Base-by-base conservation (phyloP, 2,329 filamentous ascomycete species). In the Lachnellula cervina region DNA sequence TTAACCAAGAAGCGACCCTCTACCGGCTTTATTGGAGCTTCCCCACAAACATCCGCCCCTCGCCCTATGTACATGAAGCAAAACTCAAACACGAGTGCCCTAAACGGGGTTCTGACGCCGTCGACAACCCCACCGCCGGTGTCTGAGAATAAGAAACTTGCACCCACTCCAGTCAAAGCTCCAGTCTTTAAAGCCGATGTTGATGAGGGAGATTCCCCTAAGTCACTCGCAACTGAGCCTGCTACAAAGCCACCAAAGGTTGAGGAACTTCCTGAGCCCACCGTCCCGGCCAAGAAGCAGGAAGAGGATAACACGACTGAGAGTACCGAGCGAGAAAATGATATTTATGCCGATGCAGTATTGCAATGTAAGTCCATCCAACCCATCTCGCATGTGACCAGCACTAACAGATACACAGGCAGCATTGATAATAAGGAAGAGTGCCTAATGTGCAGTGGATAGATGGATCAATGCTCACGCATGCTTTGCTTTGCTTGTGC, bases 381-480 rank as follows among this genome's bases (percentile, higher is more conserved):
- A 19, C 7, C 11, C 21, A 11, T 8, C 51, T 49, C 55, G 46
- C 14, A 14, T 54, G 49, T 52, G 28, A 59, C 2, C 40, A 43
- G 68, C 75, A 68, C 78, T 70, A 65, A 66, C 16, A 28, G 32
- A 40, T 48, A 51, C 44, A 66, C 57, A 88, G 85, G 85, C 80
- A 97, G 92, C 76, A 97, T 99, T 73, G 92, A 97, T 71, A 97
- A 97, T 78, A 90, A 88, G 65, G 94, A 99, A 72, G 81, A 87
- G 48, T 99, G 94, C 72, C 72, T 96, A 62, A 97, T 99, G 94
- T 99, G 94, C 85, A 95, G 90, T 75, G 93, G 92, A 78, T 97
- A 69, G 59, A 57, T 56, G 51, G 57, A 50, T 62, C 59, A 53
- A 63, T 60, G 62, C 59, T 66, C 60, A 62, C 59, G 63, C 59